Percentiles rank a stretch among this genome's conserved stretches.
Conservation (phyloP, 2,329 filamentous ascomycete species). For the Fusarium abutilonis region DNA sequence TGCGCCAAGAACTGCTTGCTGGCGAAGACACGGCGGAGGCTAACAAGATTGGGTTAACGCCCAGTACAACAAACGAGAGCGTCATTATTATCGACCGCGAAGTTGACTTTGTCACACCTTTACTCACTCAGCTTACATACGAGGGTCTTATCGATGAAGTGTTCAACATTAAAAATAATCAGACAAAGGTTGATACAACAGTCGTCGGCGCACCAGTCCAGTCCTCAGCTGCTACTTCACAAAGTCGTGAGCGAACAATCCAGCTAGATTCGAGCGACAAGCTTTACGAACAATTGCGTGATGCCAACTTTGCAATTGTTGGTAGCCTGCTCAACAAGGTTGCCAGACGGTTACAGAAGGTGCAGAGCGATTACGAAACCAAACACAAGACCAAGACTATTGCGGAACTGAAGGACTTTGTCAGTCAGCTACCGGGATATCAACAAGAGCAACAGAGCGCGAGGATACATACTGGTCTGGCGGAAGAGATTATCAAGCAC, state of each 20-base stretch:
- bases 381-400: slow-evolving; percentile 88
- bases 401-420: slow-evolving; percentile 91
- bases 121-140: slow-evolving; percentile 95
- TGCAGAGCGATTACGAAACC: slow-evolving; percentile 89
- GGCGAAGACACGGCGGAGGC: slow-evolving; percentile 76
- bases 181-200: slow-evolving; percentile 90
- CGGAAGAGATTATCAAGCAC: slow-evolving; percentile 94
- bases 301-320: slow-evolving; percentile 95
- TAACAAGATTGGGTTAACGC: slow-evolving; percentile 74
- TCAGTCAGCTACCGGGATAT: slow-evolving; percentile 90
- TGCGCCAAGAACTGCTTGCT: slow-evolving; percentile 88
- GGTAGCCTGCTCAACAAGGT: slow-evolving; percentile 90
- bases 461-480: slow-evolving; percentile 90
- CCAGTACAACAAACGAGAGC: slow-evolving; percentile 88
- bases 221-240: slow-evolving; percentile 63
- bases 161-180: slow-evolving; percentile 90
- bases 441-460: slow-evolving; percentile 93
- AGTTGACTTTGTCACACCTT: slow-evolving; percentile 88
- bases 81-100: slow-evolving; percentile 95
- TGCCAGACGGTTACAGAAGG: slow-evolving; percentile 82
- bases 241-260: slow-evolving; percentile 84
- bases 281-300: slow-evolving; percentile 85
- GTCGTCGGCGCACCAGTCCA: slow-evolving; percentile 81
- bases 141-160: slow-evolving; percentile 95
- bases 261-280: slow-evolving; percentile 89